Evolutionary conservation across 257 asterid genomes (phyloP).

Genomic region (Lavandula angustifolia): DNA sequence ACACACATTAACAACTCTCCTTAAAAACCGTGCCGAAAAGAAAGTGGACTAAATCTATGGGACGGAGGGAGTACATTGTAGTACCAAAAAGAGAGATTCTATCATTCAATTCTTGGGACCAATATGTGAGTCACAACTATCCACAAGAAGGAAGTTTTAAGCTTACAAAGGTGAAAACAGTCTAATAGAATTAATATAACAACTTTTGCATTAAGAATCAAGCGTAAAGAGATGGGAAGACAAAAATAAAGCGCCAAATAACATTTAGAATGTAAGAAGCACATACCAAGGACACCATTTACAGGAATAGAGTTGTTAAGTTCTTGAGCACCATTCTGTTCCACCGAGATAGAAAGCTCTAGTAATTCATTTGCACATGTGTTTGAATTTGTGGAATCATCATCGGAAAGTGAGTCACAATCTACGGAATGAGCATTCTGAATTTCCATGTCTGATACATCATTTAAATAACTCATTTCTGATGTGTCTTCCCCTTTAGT

Average conservation of each 20-base stretch:
- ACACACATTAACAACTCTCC: too few species aligned
- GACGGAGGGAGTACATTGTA: too few species aligned
- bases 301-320: conserved; percentile 41
- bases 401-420: conserved; percentile 61
- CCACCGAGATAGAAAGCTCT: conserved; percentile 43
- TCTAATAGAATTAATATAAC: not conserved
- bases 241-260: conserved; percentile 7
- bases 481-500: conserved; percentile 46
- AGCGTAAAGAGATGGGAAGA: conserved; percentile 13
- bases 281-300: conserved; percentile 53
- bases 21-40: too few species aligned
- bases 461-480: conserved; percentile 48
- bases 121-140: not conserved
- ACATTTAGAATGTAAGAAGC: conserved; percentile 27
- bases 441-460: conserved; percentile 56
- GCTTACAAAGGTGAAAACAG: not conserved
- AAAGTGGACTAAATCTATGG: too few species aligned
- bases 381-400: conserved; percentile 54
- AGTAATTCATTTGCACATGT: conserved; percentile 51
- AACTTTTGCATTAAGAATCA: conserved; percentile 3
- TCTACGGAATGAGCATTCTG: conserved; percentile 52
- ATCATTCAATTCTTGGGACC: not conserved
- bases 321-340: conserved; percentile 47
- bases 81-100: not conserved
- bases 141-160: conserved; percentile 1